phyloP scores from a whole-genome alignment of 305 asterid genomes.

The Ajuga reptans region DNA sequence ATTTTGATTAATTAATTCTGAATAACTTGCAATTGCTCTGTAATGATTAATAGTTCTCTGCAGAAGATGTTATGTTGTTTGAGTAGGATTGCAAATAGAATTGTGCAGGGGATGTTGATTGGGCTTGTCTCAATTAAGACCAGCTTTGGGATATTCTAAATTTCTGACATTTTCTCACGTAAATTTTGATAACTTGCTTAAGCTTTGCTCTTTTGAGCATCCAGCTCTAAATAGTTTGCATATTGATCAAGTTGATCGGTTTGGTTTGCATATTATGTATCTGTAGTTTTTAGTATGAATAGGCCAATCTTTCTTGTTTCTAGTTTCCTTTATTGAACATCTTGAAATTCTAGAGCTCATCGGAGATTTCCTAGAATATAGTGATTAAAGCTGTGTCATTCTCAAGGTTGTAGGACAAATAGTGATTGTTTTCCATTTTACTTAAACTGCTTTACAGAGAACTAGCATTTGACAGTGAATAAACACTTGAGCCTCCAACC shows the following conservation, averaged over 20 bases:
- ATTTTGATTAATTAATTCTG: too few species aligned
- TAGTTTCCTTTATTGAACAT: neutral
- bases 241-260: slow-evolving; percentile 9
- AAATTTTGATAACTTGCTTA: too few species aligned
- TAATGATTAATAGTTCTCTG: too few species aligned
- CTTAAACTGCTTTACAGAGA: neutral
- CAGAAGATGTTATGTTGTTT: too few species aligned
- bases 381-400: neutral
- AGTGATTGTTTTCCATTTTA: neutral
- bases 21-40: too few species aligned
- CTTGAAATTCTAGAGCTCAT: neutral
- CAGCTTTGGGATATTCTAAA: too few species aligned
- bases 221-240: neutral
- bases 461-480: neutral
- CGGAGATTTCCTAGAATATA: neutral
- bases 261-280: neutral
- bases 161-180: too few species aligned
- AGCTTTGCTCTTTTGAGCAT: too few species aligned
- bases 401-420: neutral
- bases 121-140: too few species aligned
- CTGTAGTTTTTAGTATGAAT: neutral
- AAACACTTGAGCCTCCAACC: neutral
- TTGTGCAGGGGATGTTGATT: too few species aligned
- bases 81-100: too few species aligned
- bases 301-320: neutral